Evolutionary conservation across 352 stramenopile genomes (phyloP), one percentile per base, ranked within the genome.

Genomic region (Pythium guiyangense): DNA sequence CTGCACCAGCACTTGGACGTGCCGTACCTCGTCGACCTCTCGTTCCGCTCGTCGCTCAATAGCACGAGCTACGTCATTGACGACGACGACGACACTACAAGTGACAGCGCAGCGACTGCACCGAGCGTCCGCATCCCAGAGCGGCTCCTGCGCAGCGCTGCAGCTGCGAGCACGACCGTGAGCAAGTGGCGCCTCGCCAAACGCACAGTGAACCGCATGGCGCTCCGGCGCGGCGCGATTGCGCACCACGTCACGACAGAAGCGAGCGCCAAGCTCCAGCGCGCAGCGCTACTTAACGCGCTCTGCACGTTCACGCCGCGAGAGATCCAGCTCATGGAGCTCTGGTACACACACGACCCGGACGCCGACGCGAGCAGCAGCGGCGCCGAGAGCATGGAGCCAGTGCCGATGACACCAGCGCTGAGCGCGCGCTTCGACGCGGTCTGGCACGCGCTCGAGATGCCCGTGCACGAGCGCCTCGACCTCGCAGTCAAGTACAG

Each of bases 401-500:
- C 82, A 1, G 67, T 92, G 20, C 59, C 82, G 6, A 88, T 92
- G 71, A 63, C 58, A 31, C 78, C 82, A 0, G 69, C 71, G 6
- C 67, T 84, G 48, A 92, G 82, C 43, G 62, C 65, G 25, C 74
- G 79, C 18, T 90, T 92, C 45, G 82, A 92, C 52, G 57, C 66
- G 0, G 77, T 81, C 8, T 92, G 82, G 82, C 75, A 80, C 31
- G 77, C 84, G n/a, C 62, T 92, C 25, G 59, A 73, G 35, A 66
- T 92, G 54, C 69, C 77, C 1, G 75, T 77, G 12, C 77, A 79
- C 20, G 73, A 86, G 29, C 66, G 82, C 12, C 66, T 92, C 25
- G 79, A 92, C 59, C 49, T 92, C 22, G 77, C 79, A 4, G 74
- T 90, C 71, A 92, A 92, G 69, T 92, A 90, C 66, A 82, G 77